Evolutionary conservation across 176 grass and related monocot genomes (phyloP).

Genomic region (Pharus latifolius): DNA sequence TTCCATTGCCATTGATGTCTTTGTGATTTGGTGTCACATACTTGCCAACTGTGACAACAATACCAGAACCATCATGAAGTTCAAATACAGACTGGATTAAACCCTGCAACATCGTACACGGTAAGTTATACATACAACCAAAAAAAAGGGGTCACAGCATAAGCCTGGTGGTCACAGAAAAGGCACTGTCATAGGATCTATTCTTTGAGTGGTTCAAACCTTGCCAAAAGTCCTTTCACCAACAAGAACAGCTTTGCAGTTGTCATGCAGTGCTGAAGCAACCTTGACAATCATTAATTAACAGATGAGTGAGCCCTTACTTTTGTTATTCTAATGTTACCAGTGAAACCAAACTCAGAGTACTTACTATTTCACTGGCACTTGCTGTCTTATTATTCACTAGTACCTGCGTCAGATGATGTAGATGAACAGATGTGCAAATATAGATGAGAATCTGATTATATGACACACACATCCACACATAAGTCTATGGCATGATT

Average conservation of each 20-base stretch:
- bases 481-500: not conserved
- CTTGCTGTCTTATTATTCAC: constrained; percentile 93
- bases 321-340: not conserved
- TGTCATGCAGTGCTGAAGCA: constrained; percentile 96
- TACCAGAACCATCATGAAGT: constrained; percentile 96
- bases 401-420: constrained; percentile 47
- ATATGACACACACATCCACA: not conserved
- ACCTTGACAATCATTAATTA: constrained; percentile 37
- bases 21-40: constrained; percentile 79
- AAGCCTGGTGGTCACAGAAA: not conserved
- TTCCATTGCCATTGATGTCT: constrained; percentile 97
- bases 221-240: constrained; percentile 91
- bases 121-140: not conserved
- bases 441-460: not conserved
- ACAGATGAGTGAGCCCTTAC: not conserved
- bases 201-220: constrained; percentile 27
- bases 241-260: constrained; percentile 97
- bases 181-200: not conserved
- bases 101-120: constrained; percentile 44
- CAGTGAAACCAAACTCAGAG: not conserved
- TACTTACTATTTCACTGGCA: constrained; percentile 97
- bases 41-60: constrained; percentile 86
- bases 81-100: constrained; percentile 96
- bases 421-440: constrained; percentile 23
- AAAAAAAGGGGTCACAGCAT: not conserved